Evolutionary conservation across 495 filamentous ascomycete genomes (phyloP), one percentile per base, ranked within the genome.

Genomic region (Neurospora pannonica): DNA sequence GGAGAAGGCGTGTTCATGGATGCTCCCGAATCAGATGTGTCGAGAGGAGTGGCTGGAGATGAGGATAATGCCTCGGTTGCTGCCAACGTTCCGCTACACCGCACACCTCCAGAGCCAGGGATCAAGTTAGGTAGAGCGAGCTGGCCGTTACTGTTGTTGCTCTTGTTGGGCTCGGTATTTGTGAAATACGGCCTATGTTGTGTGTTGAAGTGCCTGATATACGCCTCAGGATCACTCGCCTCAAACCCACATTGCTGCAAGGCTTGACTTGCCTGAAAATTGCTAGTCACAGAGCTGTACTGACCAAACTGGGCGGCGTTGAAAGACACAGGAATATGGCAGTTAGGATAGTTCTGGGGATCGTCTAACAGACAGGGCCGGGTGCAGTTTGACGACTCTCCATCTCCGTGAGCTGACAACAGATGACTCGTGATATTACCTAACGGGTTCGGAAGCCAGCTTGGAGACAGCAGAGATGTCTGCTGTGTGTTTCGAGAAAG

Each of bases 181-280:
- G 71, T 71, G 42, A 80, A 77, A 7, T 74, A 76, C 0, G 46
- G 77, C 71, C 78, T 70, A 46, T 81, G 80, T 21, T 77, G 77
- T 3, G 75, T 42, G 42, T 80, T 81, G 74, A 82, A 82, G 54
- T 83, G 82, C 15, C 75, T 74, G 39, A 82, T 70, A 71, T 77
- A 81, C 10, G 78, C 76, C 36, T 81, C 76, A 8, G 77, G 77
- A 28, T 77, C 77, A 10, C 74, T 74, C 21, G 81, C 74, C 48
- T 81, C 75, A 28, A 76, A 77, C 36, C 80, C 79, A 71, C 82
- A 83, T 62, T 78, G 77, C n/a, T 76, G 72, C n/a, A 80, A 72
- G 2, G 70, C 62, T 19, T 71, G 76, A 46, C 70, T 75, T 54
- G 77, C 40, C 42, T 76, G 75, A 19, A 77, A 37, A 42, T 72